Base-by-base conservation (phyloP, 176 grass and related monocot genomes). In the Ampelocalamus luodianensis region DNA sequence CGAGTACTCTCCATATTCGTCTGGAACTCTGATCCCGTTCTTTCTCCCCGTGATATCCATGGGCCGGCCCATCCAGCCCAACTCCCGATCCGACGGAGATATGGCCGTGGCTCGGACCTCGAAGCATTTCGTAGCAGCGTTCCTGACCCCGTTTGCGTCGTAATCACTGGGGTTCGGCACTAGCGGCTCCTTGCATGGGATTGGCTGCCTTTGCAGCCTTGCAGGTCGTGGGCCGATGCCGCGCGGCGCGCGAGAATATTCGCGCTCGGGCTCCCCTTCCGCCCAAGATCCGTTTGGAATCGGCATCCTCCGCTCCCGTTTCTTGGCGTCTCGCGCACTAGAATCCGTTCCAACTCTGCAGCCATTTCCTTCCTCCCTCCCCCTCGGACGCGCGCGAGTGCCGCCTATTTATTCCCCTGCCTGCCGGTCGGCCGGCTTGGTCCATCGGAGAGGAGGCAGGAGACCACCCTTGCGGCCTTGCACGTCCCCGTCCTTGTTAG, bases 211-310 rank as follows among this genome's bases (percentile, higher is more conserved):
- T 8, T 1, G 58, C 59, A 26, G 10, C 18, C 1, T 8, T 1
- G 58, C 59, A 26, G 23, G 59, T 62, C 59, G 23, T 62, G 23
- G 9, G 45, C 14, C 45, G 69, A 75, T 54, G 15, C 82, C 60
- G 11, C 29, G 39, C 34, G 17, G 55, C 49, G 37, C 13, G 10
- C 24, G 66, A 48, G 83, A 85, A 90, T 90, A 86, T 90, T 86
- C 88, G 44, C 58, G 70, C 44, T 10, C 11, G 6, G n/a, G 40
- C 68, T 0, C 7, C 17, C 18, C 54, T 22, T 55, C 51, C 17
- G 51, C 51, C 45, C 10, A 91, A 89, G 92, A 94, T 94, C 87
- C 92, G 42, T 65, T 82, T 61, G 90, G 92, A 87, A 94, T 94
- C 92, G 76, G 92, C 89, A 92, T 94, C 89, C 77, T 68, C 64